Conservation (phyloP, 345 rosid genomes). For the Populus euphratica region DNA sequence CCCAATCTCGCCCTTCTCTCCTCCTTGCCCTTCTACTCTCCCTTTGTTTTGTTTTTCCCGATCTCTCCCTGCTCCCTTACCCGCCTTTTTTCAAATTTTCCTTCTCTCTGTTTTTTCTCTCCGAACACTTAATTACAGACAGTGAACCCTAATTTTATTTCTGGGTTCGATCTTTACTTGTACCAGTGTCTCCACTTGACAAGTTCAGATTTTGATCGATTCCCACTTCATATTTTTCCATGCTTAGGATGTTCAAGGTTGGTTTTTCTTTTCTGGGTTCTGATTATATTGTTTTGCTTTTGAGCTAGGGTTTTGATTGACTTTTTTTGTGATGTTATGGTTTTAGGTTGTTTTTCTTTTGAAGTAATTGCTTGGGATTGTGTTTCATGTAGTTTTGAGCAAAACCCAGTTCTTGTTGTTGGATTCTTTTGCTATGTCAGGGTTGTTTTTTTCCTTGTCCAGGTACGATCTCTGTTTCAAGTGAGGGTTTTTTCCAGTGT, state of each 20-base stretch:
- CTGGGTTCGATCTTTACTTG: background rate
- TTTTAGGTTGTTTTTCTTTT: background rate
- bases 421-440: background rate
- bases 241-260: background rate
- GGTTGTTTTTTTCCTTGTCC: background rate
- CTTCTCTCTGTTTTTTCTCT: background rate
- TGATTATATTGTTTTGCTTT: background rate
- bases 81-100: slow-evolving; percentile 27
- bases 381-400: background rate
- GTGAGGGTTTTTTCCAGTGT: background rate
- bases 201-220: background rate
- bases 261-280: background rate
- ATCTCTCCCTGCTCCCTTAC: slow-evolving; percentile 24
- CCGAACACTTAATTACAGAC: background rate
- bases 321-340: background rate
- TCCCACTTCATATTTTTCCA: background rate
- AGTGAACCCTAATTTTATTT: slow-evolving; percentile 3
- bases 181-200: background rate
- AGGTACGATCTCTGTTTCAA: background rate
- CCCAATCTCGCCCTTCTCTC: slow-evolving; percentile 17
- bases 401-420: background rate
- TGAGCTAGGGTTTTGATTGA: slow-evolving; percentile 9
- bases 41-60: slow-evolving; percentile 10
- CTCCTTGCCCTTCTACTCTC: background rate
- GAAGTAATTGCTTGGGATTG: background rate